These are phyloP conservation scores for Orbilia blumenaviensis DNA, from an alignment of 2,329 filamentous ascomycete genomes.

Conservation along the genomic window DNA sequence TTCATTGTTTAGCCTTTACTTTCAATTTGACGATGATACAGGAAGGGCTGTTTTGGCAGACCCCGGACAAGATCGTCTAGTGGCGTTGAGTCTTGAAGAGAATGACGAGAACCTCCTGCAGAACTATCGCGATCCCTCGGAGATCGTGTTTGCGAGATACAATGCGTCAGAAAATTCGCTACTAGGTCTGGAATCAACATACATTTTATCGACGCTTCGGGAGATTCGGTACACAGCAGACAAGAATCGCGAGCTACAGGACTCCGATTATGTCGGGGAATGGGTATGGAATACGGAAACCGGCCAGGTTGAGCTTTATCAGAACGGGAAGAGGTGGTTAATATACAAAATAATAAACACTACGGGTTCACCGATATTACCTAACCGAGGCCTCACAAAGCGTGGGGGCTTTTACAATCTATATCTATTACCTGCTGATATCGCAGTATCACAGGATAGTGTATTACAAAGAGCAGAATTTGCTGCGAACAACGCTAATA, in stretches of 20 bases:
- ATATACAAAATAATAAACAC: not conserved
- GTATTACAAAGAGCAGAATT: not conserved
- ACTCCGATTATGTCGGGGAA: not conserved
- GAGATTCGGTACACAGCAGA: not conserved
- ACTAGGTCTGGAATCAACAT: not conserved
- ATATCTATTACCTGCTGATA: not conserved
- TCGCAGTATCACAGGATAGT: not conserved
- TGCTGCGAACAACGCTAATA: not conserved
- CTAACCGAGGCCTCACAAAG: not conserved
- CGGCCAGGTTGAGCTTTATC: not conserved
- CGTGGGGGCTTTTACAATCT: not conserved
- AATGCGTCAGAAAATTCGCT: not conserved
- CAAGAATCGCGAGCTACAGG: not conserved
- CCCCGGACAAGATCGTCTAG: not conserved
- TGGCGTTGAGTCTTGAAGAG: not conserved
- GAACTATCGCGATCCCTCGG: not conserved
- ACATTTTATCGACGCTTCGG: not conserved
- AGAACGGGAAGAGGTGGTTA: not conserved
- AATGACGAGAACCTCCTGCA: not conserved
- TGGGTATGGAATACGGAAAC: not conserved
- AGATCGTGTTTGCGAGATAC: conserved; percentile 7
- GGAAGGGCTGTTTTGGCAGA: not conserved
- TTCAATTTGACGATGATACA: conserved; percentile 2
- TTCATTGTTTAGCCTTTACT: not conserved
- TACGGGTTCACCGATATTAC: not conserved